Evolutionary conservation across 2,329 filamentous ascomycete species (phyloP).

Genomic region (Apiospora marii): DNA sequence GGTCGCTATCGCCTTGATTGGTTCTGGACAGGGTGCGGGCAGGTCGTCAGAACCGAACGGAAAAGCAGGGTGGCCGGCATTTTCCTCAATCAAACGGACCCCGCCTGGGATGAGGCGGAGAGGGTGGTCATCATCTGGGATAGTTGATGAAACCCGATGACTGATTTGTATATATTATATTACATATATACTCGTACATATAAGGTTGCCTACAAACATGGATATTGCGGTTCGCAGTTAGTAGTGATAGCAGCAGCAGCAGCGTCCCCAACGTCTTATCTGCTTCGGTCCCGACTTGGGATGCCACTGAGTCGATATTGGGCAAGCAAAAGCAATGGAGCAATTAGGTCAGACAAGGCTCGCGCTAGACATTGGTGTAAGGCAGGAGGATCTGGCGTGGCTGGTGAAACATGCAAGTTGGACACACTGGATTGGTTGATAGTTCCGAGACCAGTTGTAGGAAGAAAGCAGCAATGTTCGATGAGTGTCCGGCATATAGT

Average conservation of each 20-base stretch:
- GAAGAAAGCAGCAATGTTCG: background rate
- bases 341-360: slow-evolving; percentile 7
- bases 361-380: slow-evolving; percentile 12
- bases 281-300: slow-evolving; percentile 11
- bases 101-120: background rate
- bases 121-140: background rate
- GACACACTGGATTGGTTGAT: background rate
- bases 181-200: too few relatives aligned
- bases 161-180: background rate
- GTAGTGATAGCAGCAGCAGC: background rate
- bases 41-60: slow-evolving; percentile 2
- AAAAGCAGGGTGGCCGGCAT: background rate
- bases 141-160: background rate
- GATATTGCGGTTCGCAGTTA: background rate
- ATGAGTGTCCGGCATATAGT: slow-evolving; percentile 6
- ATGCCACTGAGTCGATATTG: background rate
- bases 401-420: slow-evolving; percentile 20
- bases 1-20: background rate
- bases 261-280: background rate
- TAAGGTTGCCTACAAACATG: background rate
- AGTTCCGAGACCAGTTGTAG: slow-evolving; percentile 14
- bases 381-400: slow-evolving; percentile 15
- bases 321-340: background rate
- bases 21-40: background rate
- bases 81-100: background rate